Percentiles rank a stretch among this genome's conserved stretches.
These are phyloP conservation scores for Suillus tomentosus DNA, from an alignment of 768 basidiomycete species.

Conservation along the genomic window DNA sequence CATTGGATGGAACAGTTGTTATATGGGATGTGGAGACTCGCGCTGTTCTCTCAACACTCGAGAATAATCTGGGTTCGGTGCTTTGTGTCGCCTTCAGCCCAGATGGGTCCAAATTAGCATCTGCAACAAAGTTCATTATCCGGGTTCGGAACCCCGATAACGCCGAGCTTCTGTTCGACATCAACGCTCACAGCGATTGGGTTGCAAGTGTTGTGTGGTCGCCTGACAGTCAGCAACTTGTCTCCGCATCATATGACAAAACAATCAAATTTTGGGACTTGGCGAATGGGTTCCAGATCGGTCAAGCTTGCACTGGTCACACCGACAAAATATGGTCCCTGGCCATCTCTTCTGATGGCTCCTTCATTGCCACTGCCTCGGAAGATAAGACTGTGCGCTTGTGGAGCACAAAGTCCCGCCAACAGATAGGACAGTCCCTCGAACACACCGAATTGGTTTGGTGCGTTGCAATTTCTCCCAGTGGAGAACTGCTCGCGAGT, in stretches of 20 bases:
- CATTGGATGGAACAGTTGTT: not conserved
- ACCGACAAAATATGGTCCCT: constrained; percentile 23
- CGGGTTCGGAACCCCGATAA: not conserved
- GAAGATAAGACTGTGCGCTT: constrained; percentile 83
- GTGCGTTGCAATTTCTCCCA: not conserved
- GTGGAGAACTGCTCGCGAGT: not conserved
- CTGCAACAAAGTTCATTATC: not conserved
- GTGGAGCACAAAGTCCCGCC: constrained; percentile 48
- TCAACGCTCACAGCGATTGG: not conserved
- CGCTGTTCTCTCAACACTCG: not conserved
- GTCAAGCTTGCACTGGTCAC: constrained; percentile 17
- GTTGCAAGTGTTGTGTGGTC: not conserved
- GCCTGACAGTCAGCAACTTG: constrained; percentile 5
- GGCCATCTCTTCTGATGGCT: constrained; percentile 31
- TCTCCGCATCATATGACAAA: not conserved
- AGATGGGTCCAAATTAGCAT: not conserved
- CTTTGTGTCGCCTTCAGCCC: not conserved
- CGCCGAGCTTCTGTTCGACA: not conserved
- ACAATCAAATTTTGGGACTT: constrained; percentile 2
- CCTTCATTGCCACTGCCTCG: constrained; percentile 67
- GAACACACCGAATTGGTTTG: not conserved
- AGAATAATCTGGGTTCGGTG: no score
- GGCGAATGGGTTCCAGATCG: not conserved
- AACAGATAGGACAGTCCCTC: not conserved
- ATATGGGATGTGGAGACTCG: constrained; percentile 17